A percentile compares a stretch with the other conserved stretches of the same genome.
Evolutionary conservation across 768 basidiomycete species (phyloP).

Genomic region (Terana coerulea): DNA sequence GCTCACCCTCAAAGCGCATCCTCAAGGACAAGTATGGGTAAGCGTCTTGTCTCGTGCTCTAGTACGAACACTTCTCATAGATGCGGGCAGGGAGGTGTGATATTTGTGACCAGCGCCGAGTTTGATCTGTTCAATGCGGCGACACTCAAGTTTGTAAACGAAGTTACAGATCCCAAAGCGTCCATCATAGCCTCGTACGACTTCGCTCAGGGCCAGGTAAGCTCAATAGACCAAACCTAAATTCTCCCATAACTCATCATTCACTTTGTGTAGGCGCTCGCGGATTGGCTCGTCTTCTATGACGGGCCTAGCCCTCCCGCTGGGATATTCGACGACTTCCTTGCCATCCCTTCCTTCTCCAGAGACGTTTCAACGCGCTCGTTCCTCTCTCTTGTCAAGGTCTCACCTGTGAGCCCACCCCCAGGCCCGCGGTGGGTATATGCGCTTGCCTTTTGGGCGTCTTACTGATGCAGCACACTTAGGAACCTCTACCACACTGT

Average conservation of each 20-base stretch:
- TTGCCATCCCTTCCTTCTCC: slow-evolving; percentile 38
- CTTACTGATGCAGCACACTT: slow-evolving; percentile 2
- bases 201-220: slow-evolving; percentile 32
- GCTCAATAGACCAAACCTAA: too few species aligned
- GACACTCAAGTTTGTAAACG: slow-evolving; percentile 34
- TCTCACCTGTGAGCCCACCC: slow-evolving; percentile 34
- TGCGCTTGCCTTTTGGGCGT: neutral
- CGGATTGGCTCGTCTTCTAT: slow-evolving; percentile 61
- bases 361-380: slow-evolving; percentile 37
- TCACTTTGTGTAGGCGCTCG: too few species aligned
- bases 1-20: slow-evolving; percentile 49
- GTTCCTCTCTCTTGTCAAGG: slow-evolving; percentile 38
- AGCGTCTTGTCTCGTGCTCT: slow-evolving; percentile 24
- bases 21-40: slow-evolving; percentile 59
- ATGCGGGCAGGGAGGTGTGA: slow-evolving; percentile 51
- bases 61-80: neutral
- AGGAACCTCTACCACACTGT: slow-evolving; percentile 35
- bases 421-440: slow-evolving; percentile 22
- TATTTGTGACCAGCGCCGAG: slow-evolving; percentile 25
- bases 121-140: slow-evolving; percentile 29
- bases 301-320: slow-evolving; percentile 46
- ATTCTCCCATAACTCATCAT: too few species aligned
- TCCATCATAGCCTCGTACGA: slow-evolving; percentile 44
- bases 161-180: slow-evolving; percentile 48
- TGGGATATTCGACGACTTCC: slow-evolving; percentile 50